These are phyloP conservation scores for Scutellaria baicalensis DNA, from an alignment of 257 asterid genomes.

Conservation along the genomic window DNA sequence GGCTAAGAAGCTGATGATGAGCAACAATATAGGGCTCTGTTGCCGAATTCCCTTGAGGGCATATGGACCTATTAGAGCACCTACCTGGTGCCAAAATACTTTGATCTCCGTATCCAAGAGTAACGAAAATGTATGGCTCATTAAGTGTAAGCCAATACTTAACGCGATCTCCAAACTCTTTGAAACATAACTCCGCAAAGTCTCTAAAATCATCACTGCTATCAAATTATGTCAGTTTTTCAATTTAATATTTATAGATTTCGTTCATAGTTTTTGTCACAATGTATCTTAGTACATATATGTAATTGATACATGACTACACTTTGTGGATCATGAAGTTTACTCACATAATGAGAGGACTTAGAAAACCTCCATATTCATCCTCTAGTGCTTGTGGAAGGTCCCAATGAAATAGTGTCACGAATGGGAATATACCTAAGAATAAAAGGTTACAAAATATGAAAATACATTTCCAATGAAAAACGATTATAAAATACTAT, in stretches of 20 bases:
- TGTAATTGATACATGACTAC: no score
- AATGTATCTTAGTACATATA: no score
- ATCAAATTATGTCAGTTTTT: background rate
- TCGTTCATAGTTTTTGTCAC: no score
- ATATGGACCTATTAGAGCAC: slow-evolving; percentile 35
- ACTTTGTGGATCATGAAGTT: no score
- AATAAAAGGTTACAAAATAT: background rate
- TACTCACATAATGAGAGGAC: slow-evolving; percentile 45
- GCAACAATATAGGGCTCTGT: slow-evolving; percentile 59
- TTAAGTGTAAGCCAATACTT: slow-evolving; percentile 53
- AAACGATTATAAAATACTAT: background rate
- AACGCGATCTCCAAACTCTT: slow-evolving; percentile 54
- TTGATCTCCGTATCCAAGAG: slow-evolving; percentile 43
- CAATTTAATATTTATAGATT: background rate
- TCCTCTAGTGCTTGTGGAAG: slow-evolving; percentile 72
- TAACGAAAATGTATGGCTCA: slow-evolving; percentile 31
- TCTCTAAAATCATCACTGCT: slow-evolving; percentile 45
- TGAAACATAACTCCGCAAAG: slow-evolving; percentile 41
- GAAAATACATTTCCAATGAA: background rate
- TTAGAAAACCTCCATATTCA: slow-evolving; percentile 64
- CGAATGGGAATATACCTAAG: slow-evolving; percentile 48
- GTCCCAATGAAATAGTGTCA: slow-evolving; percentile 73
- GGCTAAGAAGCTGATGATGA: slow-evolving; percentile 44
- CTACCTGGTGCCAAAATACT: slow-evolving; percentile 40
- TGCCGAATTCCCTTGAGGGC: slow-evolving; percentile 38